A percentile compares a stretch with the other conserved stretches of the same genome.
phyloP scores from a whole-genome alignment of 2,329 filamentous ascomycete genomes.

The Epichloe festucae region DNA sequence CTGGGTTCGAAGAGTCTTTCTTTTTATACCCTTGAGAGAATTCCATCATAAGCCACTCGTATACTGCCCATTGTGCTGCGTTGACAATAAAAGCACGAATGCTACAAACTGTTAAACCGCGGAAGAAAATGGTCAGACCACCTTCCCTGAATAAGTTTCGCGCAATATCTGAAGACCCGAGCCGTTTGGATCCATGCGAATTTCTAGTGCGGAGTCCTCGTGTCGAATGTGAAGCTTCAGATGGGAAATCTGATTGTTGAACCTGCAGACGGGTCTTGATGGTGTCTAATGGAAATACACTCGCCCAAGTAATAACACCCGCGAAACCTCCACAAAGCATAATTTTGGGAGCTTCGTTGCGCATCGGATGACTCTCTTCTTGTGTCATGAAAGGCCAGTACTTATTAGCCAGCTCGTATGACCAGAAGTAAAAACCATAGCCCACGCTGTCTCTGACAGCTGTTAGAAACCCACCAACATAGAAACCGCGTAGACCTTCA shows the following conservation, averaged over 20 bases:
- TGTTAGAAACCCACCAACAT: slow-evolving; percentile 70
- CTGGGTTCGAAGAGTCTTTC: background rate
- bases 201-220: background rate
- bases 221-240: background rate
- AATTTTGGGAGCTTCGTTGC: slow-evolving; percentile 45
- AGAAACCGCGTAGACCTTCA: slow-evolving; percentile 56
- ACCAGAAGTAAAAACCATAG: slow-evolving; percentile 98
- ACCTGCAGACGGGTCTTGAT: slow-evolving; percentile 88
- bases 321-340: slow-evolving; percentile 78
- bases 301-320: slow-evolving; percentile 78
- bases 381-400: slow-evolving; percentile 29
- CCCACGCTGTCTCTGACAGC: slow-evolving; percentile 74
- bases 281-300: slow-evolving; percentile 82
- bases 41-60: slow-evolving; percentile 68
- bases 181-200: slow-evolving; percentile 9
- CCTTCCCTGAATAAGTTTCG: slow-evolving; percentile 51
- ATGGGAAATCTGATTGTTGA: slow-evolving; percentile 31
- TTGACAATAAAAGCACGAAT: slow-evolving; percentile 83
- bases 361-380: slow-evolving; percentile 11
- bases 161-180: slow-evolving; percentile 50
- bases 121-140: slow-evolving; percentile 53
- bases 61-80: slow-evolving; percentile 83
- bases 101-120: slow-evolving; percentile 69
- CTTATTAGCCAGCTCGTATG: slow-evolving; percentile 65
- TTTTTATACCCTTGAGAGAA: background rate